Evolutionary conservation across 352 stramenopile genomes (phyloP).

Genomic region (Phytophthora pseudosyringae): DNA sequence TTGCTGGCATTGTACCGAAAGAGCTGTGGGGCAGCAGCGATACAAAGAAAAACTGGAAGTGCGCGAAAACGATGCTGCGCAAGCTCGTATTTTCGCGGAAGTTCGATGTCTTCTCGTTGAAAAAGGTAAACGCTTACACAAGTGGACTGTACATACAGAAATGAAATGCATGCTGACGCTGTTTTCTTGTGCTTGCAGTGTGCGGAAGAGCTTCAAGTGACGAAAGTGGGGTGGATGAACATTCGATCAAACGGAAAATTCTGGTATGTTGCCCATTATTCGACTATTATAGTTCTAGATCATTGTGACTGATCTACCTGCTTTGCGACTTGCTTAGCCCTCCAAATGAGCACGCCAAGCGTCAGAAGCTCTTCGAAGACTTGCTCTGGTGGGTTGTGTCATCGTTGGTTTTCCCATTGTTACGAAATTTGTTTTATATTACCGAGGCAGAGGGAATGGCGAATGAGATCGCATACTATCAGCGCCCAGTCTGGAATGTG

Average conservation of each 20-base stretch:
- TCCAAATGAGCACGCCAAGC: constrained; percentile 60
- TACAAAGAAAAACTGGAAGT: constrained; percentile 58
- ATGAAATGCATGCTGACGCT: background rate
- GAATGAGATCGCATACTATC: constrained; percentile 76
- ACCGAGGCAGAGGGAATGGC: constrained; percentile 72
- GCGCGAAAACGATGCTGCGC: constrained; percentile 51
- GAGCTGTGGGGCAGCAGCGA: constrained; percentile 49
- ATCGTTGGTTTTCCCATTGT: constrained; percentile 59
- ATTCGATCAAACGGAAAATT: constrained; percentile 22
- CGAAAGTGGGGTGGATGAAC: constrained; percentile 50
- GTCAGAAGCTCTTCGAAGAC: constrained; percentile 46
- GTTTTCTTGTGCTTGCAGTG: constrained; percentile 27
- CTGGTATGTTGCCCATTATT: constrained; percentile 33
- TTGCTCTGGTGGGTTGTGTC: constrained; percentile 54
- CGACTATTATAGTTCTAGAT: background rate
- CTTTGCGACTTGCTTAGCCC: constrained; percentile 36
- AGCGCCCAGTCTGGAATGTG: constrained; percentile 66
- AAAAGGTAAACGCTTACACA: constrained; percentile 42
- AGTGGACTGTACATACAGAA: background rate
- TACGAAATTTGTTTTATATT: constrained; percentile 78
- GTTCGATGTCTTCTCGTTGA: constrained; percentile 61
- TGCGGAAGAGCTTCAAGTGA: constrained; percentile 46
- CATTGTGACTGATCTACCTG: background rate
- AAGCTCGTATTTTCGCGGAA: constrained; percentile 61
- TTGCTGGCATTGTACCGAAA: constrained; percentile 62